phyloP scores from a whole-genome alignment of 176 grass and related monocot species.

The Neostapfia colusana region DNA sequence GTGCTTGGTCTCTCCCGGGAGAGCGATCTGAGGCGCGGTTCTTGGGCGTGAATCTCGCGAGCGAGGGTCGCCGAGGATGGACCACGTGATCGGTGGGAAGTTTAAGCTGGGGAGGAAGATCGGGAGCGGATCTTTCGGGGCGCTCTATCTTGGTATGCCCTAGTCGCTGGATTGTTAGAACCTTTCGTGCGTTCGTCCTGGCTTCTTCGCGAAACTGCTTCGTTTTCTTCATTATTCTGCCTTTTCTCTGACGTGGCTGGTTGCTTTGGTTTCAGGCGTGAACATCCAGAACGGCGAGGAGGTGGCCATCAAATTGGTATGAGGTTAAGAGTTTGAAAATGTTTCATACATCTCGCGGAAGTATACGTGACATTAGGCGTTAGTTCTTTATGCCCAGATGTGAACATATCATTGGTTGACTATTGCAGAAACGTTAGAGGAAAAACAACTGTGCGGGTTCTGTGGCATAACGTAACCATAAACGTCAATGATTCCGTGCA shows the following conservation, averaged over 20 bases:
- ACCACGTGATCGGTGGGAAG: constrained; percentile 78
- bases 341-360: background rate
- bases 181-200: constrained; percentile 8
- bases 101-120: constrained; percentile 97
- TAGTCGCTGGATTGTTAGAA: constrained; percentile 10
- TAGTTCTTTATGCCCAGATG: background rate
- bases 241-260: constrained; percentile 12
- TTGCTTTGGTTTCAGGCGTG: constrained; percentile 43
- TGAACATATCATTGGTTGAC: background rate
- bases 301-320: constrained; percentile 63
- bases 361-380: background rate
- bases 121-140: constrained; percentile 93
- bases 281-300: constrained; percentile 61
- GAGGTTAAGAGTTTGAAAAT: constrained; percentile 15
- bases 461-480: background rate
- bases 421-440: background rate
- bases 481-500: background rate
- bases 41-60: constrained; percentile 28
- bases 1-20: constrained; percentile 14
- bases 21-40: constrained; percentile 29
- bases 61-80: constrained; percentile 52
- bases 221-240: background rate
- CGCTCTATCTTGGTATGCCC: constrained; percentile 79
- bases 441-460: background rate
- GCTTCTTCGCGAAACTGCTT: background rate